Base-by-base conservation (phyloP, 371 early-diverging fungal genomes). In the Chytridium lagenaria region DNA sequence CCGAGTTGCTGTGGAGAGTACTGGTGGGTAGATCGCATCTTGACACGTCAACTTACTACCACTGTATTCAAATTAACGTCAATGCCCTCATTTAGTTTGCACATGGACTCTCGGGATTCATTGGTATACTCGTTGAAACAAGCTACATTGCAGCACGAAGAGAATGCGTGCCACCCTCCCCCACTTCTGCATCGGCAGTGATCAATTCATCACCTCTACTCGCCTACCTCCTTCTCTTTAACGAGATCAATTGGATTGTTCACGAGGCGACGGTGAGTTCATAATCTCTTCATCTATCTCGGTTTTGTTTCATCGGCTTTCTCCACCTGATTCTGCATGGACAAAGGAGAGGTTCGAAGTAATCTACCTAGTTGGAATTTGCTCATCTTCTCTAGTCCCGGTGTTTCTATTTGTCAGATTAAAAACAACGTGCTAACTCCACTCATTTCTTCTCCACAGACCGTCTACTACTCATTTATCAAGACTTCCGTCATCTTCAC, bases 401-500 rank as follows among this genome's bases (percentile, higher is more conserved):
- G n/a, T n/a, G n/a, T n/a, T n/a, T n/a, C n/a, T n/a, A n/a, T n/a
- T n/a, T n/a, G n/a, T n/a, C n/a, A n/a, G n/a, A n/a, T n/a, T n/a
- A n/a, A n/a, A n/a, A n/a, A n/a, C n/a, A n/a, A n/a, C n/a, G n/a
- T n/a, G n/a, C n/a, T n/a, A n/a, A n/a, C n/a, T n/a, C n/a, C n/a
- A n/a, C n/a, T n/a, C n/a, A n/a, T n/a, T n/a, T n/a, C n/a, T n/a
- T n/a, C n/a, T n/a, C n/a, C n/a, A n/a, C n/a, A 51, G 31, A 66
- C 71, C 15, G 71, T 71, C 51, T 50, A 34, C 51, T 71, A 71
- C 55, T 71, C 71, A 10, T 37, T 65, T 5, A 51, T 34, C 23
- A 71, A 71, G 37, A 71, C 55, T 33, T 33, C 44, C 30, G 36
- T 65, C 52, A 59, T 64, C 52, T 3, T 71, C 50, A 63, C 50